Conservation (phyloP, 2,329 filamentous ascomycete species). For the Penicillium sp. region DNA sequence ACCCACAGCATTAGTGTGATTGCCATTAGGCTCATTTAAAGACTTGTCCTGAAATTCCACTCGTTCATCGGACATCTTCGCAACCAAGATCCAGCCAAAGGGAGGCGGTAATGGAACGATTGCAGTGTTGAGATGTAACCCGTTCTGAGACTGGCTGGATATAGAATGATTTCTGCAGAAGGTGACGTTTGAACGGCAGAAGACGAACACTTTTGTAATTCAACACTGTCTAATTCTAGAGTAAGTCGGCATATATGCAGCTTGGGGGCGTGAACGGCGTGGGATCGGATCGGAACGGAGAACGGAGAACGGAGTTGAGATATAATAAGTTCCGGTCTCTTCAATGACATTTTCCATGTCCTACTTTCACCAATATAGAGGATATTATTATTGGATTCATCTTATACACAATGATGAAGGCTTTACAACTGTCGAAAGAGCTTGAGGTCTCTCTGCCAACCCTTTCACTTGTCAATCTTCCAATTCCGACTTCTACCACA, state of each 20-base stretch:
- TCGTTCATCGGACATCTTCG: neutral
- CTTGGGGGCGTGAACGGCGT: neutral
- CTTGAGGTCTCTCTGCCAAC: neutral
- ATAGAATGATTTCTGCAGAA: neutral
- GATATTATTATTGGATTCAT: neutral
- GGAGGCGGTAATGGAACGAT: no score
- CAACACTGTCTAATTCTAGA: neutral
- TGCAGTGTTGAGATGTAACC: neutral
- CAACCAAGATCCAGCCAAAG: neutral
- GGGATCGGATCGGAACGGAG: neutral
- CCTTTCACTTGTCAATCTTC: neutral
- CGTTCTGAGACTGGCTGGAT: neutral
- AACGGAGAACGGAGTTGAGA: neutral
- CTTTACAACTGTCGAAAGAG: neutral
- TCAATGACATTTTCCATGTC: neutral
- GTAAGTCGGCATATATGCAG: neutral
- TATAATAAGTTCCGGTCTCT: neutral
- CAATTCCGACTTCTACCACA: slow-evolving; percentile 18
- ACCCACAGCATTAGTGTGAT: neutral
- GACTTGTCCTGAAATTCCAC: neutral
- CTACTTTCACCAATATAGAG: neutral
- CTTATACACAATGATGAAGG: neutral
- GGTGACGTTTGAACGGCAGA: neutral
- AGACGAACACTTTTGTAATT: neutral
- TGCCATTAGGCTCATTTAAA: neutral